A percentile compares a stretch with the other conserved stretches of the same genome.
phyloP scores from a whole-genome alignment of 192 early-diverging fungal genomes.

The Umbelopsis isabellina region DNA sequence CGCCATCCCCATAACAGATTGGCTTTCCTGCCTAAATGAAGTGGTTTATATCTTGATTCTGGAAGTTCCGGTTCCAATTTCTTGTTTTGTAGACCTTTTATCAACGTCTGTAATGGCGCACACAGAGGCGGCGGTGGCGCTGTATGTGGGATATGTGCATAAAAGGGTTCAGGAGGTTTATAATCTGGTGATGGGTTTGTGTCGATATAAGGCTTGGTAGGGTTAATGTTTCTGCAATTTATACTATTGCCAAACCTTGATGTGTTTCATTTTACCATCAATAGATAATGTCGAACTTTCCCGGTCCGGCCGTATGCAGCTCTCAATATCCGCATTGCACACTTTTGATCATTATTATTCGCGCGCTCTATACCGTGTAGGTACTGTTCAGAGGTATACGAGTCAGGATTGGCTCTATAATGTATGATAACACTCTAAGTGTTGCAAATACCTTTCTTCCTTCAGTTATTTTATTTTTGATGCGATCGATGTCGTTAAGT shows the following conservation, averaged over 20 bases:
- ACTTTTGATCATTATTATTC: slow-evolving; percentile 28
- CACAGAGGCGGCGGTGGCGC: slow-evolving; percentile 37
- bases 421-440: not conserved
- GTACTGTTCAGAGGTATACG: slow-evolving; percentile 17
- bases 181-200: not conserved
- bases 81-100: not conserved
- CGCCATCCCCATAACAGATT: slow-evolving; percentile 44
- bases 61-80: slow-evolving; percentile 32
- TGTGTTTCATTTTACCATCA: slow-evolving; percentile 25
- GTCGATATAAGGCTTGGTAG: slow-evolving; percentile 23
- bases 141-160: slow-evolving; percentile 39
- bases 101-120: slow-evolving; percentile 1
- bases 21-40: slow-evolving; percentile 37
- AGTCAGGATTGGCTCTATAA: not conserved
- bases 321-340: slow-evolving; percentile 29
- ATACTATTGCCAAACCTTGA: no score
- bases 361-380: slow-evolving; percentile 35
- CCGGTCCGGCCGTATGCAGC: slow-evolving; percentile 38
- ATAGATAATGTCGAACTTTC: slow-evolving; percentile 30
- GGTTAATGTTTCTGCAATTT: not conserved
- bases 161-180: slow-evolving; percentile 20
- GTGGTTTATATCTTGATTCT: slow-evolving; percentile 31
- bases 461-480: slow-evolving; percentile 35
- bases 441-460: slow-evolving; percentile 28
- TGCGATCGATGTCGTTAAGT: slow-evolving; percentile 19